phyloP scores from a whole-genome alignment of 1,284 basidiomycete genomes.

The Mycena citricolor region DNA sequence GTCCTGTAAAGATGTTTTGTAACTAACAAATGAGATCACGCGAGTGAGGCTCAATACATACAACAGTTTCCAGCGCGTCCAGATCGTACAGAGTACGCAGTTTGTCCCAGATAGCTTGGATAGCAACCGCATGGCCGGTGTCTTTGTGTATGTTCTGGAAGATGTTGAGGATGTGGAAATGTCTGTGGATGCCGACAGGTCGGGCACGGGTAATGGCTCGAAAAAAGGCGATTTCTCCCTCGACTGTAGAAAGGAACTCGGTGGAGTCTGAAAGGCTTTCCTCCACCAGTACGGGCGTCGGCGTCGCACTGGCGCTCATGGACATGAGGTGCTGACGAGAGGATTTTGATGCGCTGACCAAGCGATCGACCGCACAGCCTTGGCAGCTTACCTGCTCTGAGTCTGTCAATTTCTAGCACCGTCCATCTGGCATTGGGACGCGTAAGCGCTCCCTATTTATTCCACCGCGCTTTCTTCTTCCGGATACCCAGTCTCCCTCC shows the following conservation, averaged over 20 bases:
- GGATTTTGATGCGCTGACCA: neutral
- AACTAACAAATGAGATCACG: slow-evolving; percentile 16
- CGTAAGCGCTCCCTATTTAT: slow-evolving; percentile 15
- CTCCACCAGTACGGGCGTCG: slow-evolving; percentile 6
- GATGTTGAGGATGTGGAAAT: slow-evolving; percentile 77
- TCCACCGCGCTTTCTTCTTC: neutral
- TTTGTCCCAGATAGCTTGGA: slow-evolving; percentile 74
- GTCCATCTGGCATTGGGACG: too few species aligned
- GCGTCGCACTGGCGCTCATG: neutral
- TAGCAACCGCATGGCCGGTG: slow-evolving; percentile 59
- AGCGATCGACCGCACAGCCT: too few species aligned
- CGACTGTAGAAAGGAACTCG: slow-evolving; percentile 63
- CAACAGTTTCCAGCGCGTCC: slow-evolving; percentile 73
- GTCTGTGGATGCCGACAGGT: slow-evolving; percentile 74
- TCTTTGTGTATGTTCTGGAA: slow-evolving; percentile 70
- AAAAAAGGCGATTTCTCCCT: slow-evolving; percentile 81
- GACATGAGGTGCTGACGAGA: too few species aligned
- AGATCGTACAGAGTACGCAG: slow-evolving; percentile 72
- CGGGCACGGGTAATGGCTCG: slow-evolving; percentile 73
- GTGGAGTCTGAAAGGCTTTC: slow-evolving; percentile 12
- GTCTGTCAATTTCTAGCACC: too few species aligned
- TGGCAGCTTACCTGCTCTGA: too few species aligned
- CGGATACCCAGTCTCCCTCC: slow-evolving; percentile 9
- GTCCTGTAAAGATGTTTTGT: slow-evolving; percentile 30
- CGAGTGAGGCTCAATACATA: slow-evolving; percentile 37